phyloP scores from a whole-genome alignment of 2,329 filamentous ascomycete genomes.

The Sphaerostilbella broomeana region DNA sequence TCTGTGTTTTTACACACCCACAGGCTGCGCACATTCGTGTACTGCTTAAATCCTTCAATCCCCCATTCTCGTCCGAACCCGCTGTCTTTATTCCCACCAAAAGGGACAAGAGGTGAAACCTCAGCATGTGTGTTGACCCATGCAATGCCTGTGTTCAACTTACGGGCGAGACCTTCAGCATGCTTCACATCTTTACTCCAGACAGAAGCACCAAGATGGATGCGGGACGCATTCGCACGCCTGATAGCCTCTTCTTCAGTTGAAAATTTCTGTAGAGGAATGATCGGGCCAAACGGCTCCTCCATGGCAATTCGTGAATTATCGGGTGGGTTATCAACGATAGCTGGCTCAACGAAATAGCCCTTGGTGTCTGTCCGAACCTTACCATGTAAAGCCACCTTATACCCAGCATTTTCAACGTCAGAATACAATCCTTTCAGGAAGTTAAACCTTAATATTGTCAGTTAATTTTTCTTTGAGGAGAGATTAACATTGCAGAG shows the following conservation, averaged over 20 bases:
- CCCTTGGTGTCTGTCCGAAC: conserved; percentile 53
- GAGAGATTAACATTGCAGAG: no score
- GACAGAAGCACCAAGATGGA: conserved; percentile 50
- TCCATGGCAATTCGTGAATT: conserved; percentile 28
- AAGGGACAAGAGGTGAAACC: conserved; percentile 55
- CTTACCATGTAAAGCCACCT: conserved; percentile 29
- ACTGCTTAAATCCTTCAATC: conserved; percentile 5
- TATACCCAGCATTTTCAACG: conserved; percentile 25
- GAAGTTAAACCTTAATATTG: neutral
- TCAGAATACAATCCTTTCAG: conserved; percentile 19
- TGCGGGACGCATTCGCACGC: conserved; percentile 39
- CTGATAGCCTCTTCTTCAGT: conserved; percentile 28
- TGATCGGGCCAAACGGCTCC: conserved; percentile 33
- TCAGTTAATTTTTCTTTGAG: no score
- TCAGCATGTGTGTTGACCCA: conserved; percentile 38
- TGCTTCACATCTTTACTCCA: conserved; percentile 49
- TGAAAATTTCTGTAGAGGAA: conserved; percentile 24
- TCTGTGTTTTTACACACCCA: conserved; percentile 5
- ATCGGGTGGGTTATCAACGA: conserved; percentile 26
- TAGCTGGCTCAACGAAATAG: conserved; percentile 79
- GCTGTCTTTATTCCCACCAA: conserved; percentile 59
- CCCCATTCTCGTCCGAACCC: conserved; percentile 44
- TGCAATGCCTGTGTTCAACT: conserved; percentile 48
- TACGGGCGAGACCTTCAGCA: conserved; percentile 37
- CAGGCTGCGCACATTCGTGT: conserved; percentile 4